These are phyloP conservation scores for Nicotiana noctiflora DNA, from an alignment of 257 asterid species.

Conservation along the genomic window DNA sequence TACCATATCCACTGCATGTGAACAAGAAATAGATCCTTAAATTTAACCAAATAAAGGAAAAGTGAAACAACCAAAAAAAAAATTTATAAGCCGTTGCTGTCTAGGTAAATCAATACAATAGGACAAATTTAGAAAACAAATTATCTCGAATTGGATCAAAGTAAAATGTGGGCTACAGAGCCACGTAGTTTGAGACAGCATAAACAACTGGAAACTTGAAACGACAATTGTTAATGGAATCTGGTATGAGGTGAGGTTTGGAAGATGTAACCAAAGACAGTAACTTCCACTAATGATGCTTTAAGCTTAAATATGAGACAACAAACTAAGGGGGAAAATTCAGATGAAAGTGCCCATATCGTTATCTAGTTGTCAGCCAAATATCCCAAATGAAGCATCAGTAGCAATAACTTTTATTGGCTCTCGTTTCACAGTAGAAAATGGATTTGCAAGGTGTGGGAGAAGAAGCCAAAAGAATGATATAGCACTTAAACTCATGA, in stretches of 20 bases:
- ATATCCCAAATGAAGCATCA: not conserved
- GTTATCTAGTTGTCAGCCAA: not conserved
- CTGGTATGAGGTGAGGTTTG: not conserved
- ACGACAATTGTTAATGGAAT: not conserved
- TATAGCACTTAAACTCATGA: not conserved
- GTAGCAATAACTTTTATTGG: not conserved
- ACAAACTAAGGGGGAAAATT: not conserved
- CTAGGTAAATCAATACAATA: not conserved
- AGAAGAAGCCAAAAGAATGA: not conserved
- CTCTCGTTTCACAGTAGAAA: not conserved
- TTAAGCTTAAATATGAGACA: not conserved
- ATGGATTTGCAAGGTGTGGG: not conserved
- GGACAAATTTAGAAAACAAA: not conserved
- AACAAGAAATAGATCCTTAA: slow-evolving; percentile 3
- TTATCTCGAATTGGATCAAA: not conserved
- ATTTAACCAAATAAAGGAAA: not conserved
- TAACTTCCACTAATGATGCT: not conserved
- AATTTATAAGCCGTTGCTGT: not conserved
- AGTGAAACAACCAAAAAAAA: not conserved
- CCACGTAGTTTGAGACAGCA: not conserved
- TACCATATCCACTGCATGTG: slow-evolving; percentile 77
- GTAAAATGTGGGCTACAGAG: not conserved
- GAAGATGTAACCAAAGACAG: not conserved
- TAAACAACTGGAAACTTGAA: not conserved
- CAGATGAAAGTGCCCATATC: not conserved